Percentiles rank a stretch among this genome's conserved stretches.
phyloP scores from a whole-genome alignment of 164 flowering plant species.

The Magnolia officinalis region DNA sequence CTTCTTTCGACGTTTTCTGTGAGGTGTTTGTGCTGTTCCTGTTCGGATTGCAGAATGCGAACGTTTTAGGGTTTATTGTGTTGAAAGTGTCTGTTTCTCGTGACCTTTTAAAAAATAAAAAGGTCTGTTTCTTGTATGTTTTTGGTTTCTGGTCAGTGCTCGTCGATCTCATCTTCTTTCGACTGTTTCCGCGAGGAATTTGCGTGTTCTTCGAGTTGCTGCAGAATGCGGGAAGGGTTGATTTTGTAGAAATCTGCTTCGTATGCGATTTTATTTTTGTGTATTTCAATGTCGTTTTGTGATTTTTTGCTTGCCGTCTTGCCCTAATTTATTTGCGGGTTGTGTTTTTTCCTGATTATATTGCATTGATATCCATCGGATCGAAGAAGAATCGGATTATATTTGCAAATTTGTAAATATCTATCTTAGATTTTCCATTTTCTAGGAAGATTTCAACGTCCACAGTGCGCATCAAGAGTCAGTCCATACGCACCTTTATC shows the following conservation, averaged over 20 bases:
- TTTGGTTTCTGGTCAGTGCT: too few relatives aligned
- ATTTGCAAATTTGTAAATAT: too few relatives aligned
- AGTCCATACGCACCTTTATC: too few relatives aligned
- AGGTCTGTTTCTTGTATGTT: background rate
- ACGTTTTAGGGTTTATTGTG: background rate
- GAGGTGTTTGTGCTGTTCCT: background rate
- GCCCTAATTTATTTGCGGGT: too few relatives aligned
- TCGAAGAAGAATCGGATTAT: too few relatives aligned
- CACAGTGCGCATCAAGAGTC: too few relatives aligned
- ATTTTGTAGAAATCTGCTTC: background rate
- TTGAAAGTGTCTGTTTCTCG: background rate
- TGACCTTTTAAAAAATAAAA: too few relatives aligned
- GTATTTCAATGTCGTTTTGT: background rate
- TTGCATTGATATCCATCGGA: too few relatives aligned
- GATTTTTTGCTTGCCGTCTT: background rate
- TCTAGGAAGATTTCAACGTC: too few relatives aligned
- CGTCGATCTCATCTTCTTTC: constrained; percentile 1
- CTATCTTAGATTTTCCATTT: too few relatives aligned
- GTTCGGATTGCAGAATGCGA: background rate
- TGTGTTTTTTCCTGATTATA: too few relatives aligned
- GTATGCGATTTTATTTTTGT: background rate
- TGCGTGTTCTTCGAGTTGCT: background rate
- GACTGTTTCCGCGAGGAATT: background rate
- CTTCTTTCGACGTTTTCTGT: background rate
- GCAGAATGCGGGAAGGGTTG: constrained; percentile 7